A percentile compares a stretch with the other conserved stretches of the same genome.
These are phyloP conservation scores for Penicillium sp. DNA, from an alignment of 2,329 filamentous ascomycete genomes.

Conservation along the genomic window DNA sequence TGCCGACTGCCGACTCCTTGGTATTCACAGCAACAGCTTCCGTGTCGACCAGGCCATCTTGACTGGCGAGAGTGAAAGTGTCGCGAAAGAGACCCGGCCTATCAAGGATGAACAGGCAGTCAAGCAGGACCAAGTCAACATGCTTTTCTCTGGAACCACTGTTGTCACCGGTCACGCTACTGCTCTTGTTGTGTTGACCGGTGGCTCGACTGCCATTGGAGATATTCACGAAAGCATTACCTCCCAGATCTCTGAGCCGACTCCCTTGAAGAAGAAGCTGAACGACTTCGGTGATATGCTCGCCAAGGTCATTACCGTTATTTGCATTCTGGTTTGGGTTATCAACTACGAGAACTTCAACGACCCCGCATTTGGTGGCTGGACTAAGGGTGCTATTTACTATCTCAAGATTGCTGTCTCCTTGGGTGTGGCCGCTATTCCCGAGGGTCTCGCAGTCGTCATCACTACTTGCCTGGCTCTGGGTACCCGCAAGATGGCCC, in stretches of 20 bases:
- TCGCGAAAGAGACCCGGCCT: slow-evolving; percentile 72
- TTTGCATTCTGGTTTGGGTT: slow-evolving; percentile 94
- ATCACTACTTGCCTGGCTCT: slow-evolving; percentile 98
- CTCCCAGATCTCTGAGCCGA: slow-evolving; percentile 95
- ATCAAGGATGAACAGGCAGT: slow-evolving; percentile 81
- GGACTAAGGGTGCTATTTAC: slow-evolving; percentile 97
- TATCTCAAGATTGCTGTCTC: slow-evolving; percentile 99
- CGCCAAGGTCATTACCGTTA: slow-evolving; percentile 96
- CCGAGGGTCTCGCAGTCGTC: slow-evolving; percentile 93
- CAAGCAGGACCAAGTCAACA: slow-evolving; percentile 96
- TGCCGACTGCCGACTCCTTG: slow-evolving; percentile 85
- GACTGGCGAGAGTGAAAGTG: slow-evolving; percentile 96
- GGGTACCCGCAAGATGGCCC: slow-evolving; percentile 97
- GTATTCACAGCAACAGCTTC: slow-evolving; percentile 96
- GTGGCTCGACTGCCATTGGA: slow-evolving; percentile 87
- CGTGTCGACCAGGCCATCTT: slow-evolving; percentile 94
- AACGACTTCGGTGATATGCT: slow-evolving; percentile 96
- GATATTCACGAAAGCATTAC: slow-evolving; percentile 99
- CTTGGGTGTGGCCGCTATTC: slow-evolving; percentile 94
- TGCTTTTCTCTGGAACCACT: slow-evolving; percentile 97
- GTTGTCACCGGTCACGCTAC: slow-evolving; percentile 92
- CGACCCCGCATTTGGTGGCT: slow-evolving; percentile 87
- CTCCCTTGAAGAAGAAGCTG: slow-evolving; percentile 95
- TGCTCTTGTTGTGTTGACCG: slow-evolving; percentile 87
- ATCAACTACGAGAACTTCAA: slow-evolving; percentile 98